Percentiles rank a stretch among this genome's conserved stretches.
phyloP scores from a whole-genome alignment of 192 early-diverging fungal species.

The Mortierella hygrophila region DNA sequence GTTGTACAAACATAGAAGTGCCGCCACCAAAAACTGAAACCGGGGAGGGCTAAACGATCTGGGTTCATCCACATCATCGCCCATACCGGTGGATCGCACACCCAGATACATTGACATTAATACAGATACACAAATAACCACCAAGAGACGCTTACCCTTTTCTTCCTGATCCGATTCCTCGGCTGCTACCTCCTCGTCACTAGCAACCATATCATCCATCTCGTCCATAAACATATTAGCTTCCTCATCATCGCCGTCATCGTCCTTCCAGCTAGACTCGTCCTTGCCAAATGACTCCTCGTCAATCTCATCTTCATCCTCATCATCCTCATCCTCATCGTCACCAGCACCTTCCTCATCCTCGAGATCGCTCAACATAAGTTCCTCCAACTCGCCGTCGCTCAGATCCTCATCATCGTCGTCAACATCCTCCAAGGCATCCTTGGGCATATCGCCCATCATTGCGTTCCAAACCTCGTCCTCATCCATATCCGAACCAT shows the following conservation, averaged over 20 bases:
- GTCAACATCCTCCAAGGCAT: constrained; percentile 64
- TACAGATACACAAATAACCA: not conserved
- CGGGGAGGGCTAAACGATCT: not conserved
- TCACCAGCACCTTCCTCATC: constrained; percentile 63
- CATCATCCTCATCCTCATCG: constrained; percentile 61
- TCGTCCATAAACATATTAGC: constrained; percentile 72
- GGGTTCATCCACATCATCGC: not conserved
- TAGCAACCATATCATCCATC: constrained; percentile 68
- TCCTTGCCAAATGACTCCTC: constrained; percentile 69
- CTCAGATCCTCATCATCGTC: constrained; percentile 65
- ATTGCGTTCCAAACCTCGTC: constrained; percentile 95
- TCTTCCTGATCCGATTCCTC: constrained; percentile 64
- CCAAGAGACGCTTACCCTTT: constrained; percentile 37
- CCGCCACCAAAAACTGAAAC: not conserved
- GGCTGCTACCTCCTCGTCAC: constrained; percentile 66
- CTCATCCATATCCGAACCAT: constrained; percentile 66
- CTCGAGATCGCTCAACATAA: constrained; percentile 56
- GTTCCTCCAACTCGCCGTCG: constrained; percentile 60
- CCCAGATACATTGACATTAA: not conserved
- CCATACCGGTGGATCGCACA: not conserved
- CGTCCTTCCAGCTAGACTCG: constrained; percentile 63
- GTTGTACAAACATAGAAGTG: not conserved
- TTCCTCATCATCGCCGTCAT: constrained; percentile 59
- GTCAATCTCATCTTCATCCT: constrained; percentile 60
- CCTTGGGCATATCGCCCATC: constrained; percentile 75